A percentile compares a stretch with the other conserved stretches of the same genome.
These are phyloP conservation scores for Neofusicoccum parvum DNA, from an alignment of 2,329 filamentous ascomycete species.

Conservation along the genomic window DNA sequence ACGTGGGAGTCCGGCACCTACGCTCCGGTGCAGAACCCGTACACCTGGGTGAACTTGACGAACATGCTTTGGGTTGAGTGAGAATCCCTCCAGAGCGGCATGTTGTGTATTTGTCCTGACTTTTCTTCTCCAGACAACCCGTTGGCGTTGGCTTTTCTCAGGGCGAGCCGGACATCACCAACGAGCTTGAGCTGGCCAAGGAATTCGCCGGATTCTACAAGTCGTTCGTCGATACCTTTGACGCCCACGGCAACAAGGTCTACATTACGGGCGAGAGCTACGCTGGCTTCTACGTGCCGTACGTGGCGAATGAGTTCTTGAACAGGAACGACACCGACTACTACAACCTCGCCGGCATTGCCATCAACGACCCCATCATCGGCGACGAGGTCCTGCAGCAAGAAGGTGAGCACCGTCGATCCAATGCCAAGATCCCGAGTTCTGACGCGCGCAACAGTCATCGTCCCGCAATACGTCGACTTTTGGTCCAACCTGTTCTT, in stretches of 20 bases:
- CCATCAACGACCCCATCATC: slow-evolving; percentile 52
- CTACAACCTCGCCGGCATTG: slow-evolving; percentile 55
- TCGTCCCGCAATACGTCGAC: slow-evolving; percentile 39
- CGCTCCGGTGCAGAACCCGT: slow-evolving; percentile 66
- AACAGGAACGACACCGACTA: slow-evolving; percentile 56
- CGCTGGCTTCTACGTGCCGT: slow-evolving; percentile 39
- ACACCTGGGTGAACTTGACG: slow-evolving; percentile 62
- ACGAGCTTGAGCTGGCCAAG: slow-evolving; percentile 49
- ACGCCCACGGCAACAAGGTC: slow-evolving; percentile 55
- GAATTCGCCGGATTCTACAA: slow-evolving; percentile 56
- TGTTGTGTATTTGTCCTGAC: no score
- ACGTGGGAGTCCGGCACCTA: slow-evolving; percentile 65
- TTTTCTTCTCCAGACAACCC: slow-evolving; percentile 38
- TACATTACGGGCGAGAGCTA: slow-evolving; percentile 60
- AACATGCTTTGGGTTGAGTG: slow-evolving; percentile 48
- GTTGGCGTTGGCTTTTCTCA: slow-evolving; percentile 49
- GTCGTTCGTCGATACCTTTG: slow-evolving; percentile 59
- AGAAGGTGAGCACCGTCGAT: slow-evolving; percentile 29
- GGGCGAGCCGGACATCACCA: slow-evolving; percentile 48
- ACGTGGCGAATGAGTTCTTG: slow-evolving; percentile 36
- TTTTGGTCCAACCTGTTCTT: slow-evolving; percentile 46
- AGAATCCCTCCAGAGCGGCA: neutral
- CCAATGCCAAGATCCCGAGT: neutral
- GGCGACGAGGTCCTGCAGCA: slow-evolving; percentile 45
- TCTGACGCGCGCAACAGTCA: slow-evolving; percentile 25